phyloP scores from a whole-genome alignment of 129 eudicot genomes.

The Smallanthus sonchifolius region DNA sequence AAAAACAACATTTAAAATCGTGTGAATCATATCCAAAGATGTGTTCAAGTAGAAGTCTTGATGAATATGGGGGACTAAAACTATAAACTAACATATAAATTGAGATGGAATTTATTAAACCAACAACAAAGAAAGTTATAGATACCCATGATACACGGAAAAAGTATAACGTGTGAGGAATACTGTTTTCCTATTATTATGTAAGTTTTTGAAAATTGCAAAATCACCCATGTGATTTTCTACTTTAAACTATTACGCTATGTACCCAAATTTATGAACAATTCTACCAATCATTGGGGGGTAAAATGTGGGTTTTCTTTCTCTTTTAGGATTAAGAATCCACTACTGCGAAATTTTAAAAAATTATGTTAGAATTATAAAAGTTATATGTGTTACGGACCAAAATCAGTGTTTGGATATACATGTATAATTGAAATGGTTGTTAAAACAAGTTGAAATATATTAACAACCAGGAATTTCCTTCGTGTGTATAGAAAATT shows the following conservation, averaged over 20 bases:
- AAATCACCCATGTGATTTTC: slow-evolving; percentile 10
- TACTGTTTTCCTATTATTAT: slow-evolving; percentile 7
- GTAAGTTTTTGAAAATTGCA: neutral
- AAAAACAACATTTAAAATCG: slow-evolving; percentile 16
- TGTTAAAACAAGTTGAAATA: too few relatives aligned
- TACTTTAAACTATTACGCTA: neutral
- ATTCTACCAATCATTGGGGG: neutral
- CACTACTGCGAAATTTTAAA: too few relatives aligned
- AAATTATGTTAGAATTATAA: too few relatives aligned
- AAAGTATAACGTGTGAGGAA: slow-evolving; percentile 14
- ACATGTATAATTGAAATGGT: too few relatives aligned
- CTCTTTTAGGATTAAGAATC: too few relatives aligned
- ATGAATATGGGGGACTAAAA: neutral
- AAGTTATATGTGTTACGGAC: too few relatives aligned
- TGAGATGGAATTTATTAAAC: slow-evolving; percentile 2
- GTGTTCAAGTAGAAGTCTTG: neutral
- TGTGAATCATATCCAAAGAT: slow-evolving; percentile 23
- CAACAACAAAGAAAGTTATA: neutral
- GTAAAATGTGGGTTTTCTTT: neutral
- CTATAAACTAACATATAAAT: neutral
- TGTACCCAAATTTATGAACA: neutral
- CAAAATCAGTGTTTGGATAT: too few relatives aligned
- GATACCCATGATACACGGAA: slow-evolving; percentile 12
- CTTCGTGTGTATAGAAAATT: too few relatives aligned
- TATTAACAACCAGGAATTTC: too few relatives aligned